These are phyloP conservation scores for Aspergillus heteromorphus DNA, from an alignment of 495 filamentous ascomycete genomes.

Conservation along the genomic window DNA sequence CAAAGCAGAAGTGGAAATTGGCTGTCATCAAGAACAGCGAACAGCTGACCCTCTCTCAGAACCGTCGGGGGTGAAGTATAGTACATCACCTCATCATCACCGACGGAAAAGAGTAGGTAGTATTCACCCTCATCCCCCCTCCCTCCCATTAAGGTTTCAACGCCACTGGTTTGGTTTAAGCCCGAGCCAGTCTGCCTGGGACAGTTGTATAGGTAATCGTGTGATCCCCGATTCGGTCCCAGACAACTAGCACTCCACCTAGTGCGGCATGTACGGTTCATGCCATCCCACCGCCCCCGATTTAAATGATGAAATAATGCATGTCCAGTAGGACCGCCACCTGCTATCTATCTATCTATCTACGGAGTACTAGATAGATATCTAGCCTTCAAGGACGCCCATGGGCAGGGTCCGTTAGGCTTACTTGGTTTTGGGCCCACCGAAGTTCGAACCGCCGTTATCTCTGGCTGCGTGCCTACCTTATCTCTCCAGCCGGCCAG, in stretches of 20 bases:
- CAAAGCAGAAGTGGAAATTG: too few species aligned
- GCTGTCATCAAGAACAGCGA: too few species aligned
- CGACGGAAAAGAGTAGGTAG: background rate
- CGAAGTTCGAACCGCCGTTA: background rate
- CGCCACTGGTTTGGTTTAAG: background rate
- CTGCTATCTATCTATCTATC: too few species aligned
- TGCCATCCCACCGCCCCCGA: background rate
- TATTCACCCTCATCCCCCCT: background rate
- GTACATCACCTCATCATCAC: background rate
- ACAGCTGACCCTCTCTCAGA: background rate
- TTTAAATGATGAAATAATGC: too few species aligned
- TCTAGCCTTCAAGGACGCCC: background rate
- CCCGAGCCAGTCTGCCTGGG: background rate
- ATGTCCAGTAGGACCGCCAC: background rate
- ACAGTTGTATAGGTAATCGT: background rate
- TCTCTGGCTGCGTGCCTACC: background rate
- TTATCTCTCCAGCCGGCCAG: background rate
- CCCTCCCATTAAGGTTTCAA: background rate
- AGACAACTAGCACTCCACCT: background rate
- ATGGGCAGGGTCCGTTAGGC: background rate
- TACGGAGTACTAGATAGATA: too few species aligned
- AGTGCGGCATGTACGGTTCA: background rate
- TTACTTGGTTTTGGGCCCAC: background rate
- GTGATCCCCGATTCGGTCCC: background rate
- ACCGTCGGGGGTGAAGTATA: background rate